These are phyloP conservation scores for Areca catechu DNA, from an alignment of 176 grass and related monocot genomes.

Conservation along the genomic window DNA sequence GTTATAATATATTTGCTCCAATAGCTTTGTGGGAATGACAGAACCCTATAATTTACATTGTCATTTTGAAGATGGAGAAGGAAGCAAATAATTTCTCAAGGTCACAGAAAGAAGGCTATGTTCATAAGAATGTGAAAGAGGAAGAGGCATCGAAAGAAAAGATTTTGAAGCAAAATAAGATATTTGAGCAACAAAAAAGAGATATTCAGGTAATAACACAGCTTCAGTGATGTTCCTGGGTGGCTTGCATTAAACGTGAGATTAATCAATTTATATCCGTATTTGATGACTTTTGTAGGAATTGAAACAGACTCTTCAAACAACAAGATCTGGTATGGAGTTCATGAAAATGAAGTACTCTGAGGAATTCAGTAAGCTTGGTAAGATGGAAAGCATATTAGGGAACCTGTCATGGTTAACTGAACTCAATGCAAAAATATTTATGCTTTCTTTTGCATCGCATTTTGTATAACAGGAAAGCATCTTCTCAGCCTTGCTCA, in stretches of 20 bases:
- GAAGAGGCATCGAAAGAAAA: conserved; percentile 54
- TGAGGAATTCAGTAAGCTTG: conserved; percentile 67
- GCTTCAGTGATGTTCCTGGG: too few species aligned
- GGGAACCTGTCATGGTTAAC: too few species aligned
- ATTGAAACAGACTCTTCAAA: conserved; percentile 59
- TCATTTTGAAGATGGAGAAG: conserved; percentile 49
- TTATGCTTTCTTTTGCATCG: conserved; percentile 19
- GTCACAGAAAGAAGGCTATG: conserved; percentile 23
- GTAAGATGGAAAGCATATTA: conserved; percentile 29
- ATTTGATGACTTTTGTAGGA: conserved; percentile 37
- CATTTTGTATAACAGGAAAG: conserved; percentile 55
- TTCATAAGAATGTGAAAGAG: conserved; percentile 31
- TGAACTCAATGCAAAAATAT: not conserved
- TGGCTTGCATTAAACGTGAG: too few species aligned
- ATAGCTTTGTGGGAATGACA: not conserved
- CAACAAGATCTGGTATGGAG: conserved; percentile 71
- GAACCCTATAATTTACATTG: conserved; percentile 1
- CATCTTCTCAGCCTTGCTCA: conserved; percentile 72
- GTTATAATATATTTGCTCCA: not conserved
- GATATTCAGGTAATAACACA: conserved; percentile 54
- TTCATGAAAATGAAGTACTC: conserved; percentile 81
- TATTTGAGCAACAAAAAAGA: conserved; percentile 66
- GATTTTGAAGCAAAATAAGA: conserved; percentile 51
- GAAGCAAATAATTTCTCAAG: conserved; percentile 40
- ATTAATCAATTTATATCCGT: conserved; percentile 5